Evolutionary conservation across 352 stramenopile genomes (phyloP), one percentile per base, ranked within the genome.

Genomic region (Globisporangium nagaii): DNA sequence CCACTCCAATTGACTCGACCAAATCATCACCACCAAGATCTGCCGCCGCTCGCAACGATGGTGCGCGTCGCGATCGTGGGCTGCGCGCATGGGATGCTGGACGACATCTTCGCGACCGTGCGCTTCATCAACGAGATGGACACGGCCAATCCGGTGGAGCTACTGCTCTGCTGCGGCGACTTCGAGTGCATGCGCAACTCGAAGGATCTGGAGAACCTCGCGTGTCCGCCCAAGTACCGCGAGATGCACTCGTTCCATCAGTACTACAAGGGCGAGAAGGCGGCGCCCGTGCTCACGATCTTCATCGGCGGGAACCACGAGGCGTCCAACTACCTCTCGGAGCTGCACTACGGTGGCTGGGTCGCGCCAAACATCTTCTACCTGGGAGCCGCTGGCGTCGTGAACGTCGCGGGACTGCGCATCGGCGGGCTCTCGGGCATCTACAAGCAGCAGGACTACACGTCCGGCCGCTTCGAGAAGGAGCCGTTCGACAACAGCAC

Each of bases 141-240:
- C 32, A 62, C 72, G 15, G 55, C 62, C 11, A 78, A 81, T 12
- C 77, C 81, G 9, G 85, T 99, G 22, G 89, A 99, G 62, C 64
- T 99, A 32, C 66, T 99, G 47, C 66, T 99, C 19, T 98, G 94
- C 67, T 99, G 97, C 66, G 97, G 98, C 30, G 97, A 99, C 80
- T 99, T 99, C 66, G 93, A 99, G 67, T 96, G 95, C 45, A 82
- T 99, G 63, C 88, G 98, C 45, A 98, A 98, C 70, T 62, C 79
- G 51, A 68, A 73, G 40, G 97, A 99, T 73, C 87, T 99, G 53
- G 79, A 96, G 52, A 96, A 81, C 42, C 79, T 99, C 50, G 86
- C 90, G 24, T 98, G 91, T 12, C 96, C 96, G 10, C 68, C 74
- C 3, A 98, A 98, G 60, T 98, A 98, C 67, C 79, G 84, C 54